Evolutionary conservation across 192 early-diverging fungal genomes (phyloP).

Genomic region (Gryganskiella cystojenkinii): DNA sequence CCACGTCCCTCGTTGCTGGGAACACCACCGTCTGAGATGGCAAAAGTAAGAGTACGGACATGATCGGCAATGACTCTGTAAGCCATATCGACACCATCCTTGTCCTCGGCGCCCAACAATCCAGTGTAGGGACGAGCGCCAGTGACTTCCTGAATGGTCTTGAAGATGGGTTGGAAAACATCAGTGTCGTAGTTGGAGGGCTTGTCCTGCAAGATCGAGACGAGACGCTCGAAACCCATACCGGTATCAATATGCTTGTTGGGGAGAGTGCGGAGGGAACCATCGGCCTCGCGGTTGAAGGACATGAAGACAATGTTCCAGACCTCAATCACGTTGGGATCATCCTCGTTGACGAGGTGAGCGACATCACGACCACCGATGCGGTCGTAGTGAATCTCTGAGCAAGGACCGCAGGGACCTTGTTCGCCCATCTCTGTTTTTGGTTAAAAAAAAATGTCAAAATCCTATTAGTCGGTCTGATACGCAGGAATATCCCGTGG

Average conservation of each 20-base stretch:
- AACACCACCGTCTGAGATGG: constrained; percentile 95
- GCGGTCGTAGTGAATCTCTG: constrained; percentile 98
- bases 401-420: constrained; percentile 98
- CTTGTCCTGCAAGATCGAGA: constrained; percentile 94
- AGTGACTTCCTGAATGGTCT: constrained; percentile 85
- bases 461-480: no score
- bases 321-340: constrained; percentile 97
- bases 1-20: constrained; percentile 99
- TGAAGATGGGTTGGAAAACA: constrained; percentile 86
- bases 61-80: constrained; percentile 99
- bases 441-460: no score
- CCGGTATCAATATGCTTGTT: constrained; percentile 99
- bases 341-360: constrained; percentile 93
- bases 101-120: constrained; percentile 89
- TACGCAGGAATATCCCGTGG: no score
- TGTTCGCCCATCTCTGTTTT: constrained; percentile 97
- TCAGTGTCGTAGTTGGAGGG: constrained; percentile 99
- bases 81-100: constrained; percentile 96
- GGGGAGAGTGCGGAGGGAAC: constrained; percentile 87
- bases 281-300: constrained; percentile 96
- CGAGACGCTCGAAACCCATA: constrained; percentile 95
- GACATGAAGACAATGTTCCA: constrained; percentile 99
- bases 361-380: constrained; percentile 94
- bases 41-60: constrained; percentile 94
- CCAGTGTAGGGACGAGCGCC: constrained; percentile 88